phyloP scores from a whole-genome alignment of 768 basidiomycete species.

The Mycena polygramma region DNA sequence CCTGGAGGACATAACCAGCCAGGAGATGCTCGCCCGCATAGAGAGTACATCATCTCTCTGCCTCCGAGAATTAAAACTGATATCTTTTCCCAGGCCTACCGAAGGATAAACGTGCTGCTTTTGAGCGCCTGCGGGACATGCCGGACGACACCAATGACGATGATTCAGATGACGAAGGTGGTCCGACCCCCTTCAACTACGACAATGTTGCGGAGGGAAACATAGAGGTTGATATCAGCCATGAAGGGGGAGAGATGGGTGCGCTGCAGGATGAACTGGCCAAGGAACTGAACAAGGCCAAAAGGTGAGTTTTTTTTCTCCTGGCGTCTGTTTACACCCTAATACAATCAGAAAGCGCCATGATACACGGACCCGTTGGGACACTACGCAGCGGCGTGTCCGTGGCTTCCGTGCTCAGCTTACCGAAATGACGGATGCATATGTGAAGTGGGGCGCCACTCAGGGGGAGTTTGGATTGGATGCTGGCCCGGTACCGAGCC shows the following conservation, averaged over 20 bases:
- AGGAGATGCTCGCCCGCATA: no score
- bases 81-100: no score
- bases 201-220: no score
- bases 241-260: not conserved
- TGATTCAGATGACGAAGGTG: no score
- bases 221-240: not conserved
- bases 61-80: no score
- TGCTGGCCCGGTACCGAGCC: not conserved
- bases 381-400: not conserved
- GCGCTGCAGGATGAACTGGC: not conserved
- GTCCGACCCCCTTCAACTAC: no score
- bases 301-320: not conserved
- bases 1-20: no score
- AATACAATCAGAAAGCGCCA: not conserved
- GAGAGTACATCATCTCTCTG: no score
- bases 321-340: not conserved
- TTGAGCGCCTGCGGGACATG: no score
- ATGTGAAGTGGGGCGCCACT: slow-evolving; percentile 5
- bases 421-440: not conserved
- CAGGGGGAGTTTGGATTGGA: slow-evolving; percentile 1
- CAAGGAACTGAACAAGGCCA: not conserved
- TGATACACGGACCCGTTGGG: not conserved
- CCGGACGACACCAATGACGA: no score
- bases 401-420: not conserved
- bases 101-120: no score